Conservation (phyloP, 2,329 filamentous ascomycete species). For the Tolypocladium ophioglossoides region DNA sequence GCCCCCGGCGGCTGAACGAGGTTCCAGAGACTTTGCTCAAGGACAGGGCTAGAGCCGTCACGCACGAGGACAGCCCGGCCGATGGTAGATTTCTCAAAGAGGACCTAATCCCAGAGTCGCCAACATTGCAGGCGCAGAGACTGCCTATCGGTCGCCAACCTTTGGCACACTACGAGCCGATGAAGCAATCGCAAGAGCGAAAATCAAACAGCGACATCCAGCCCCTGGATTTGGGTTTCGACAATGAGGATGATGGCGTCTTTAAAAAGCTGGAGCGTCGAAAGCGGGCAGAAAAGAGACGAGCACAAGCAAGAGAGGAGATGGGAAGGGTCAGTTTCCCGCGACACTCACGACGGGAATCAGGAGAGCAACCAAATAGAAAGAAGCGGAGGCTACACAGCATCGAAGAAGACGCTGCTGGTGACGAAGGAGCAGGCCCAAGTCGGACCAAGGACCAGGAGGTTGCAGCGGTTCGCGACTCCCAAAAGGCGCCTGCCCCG, state of each 20-base stretch:
- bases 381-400: constrained; percentile 15
- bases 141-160: constrained; percentile 18
- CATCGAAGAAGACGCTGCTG: background rate
- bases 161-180: constrained; percentile 31
- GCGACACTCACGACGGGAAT: constrained; percentile 10
- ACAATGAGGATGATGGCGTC: constrained; percentile 25
- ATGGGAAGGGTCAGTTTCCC: constrained; percentile 30
- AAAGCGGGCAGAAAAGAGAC: constrained; percentile 25
- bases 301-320: constrained; percentile 27
- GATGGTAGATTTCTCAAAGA: constrained; percentile 13
- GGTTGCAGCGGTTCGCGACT: constrained; percentile 9
- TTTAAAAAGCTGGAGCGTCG: constrained; percentile 22
- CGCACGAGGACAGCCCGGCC: constrained; percentile 14
- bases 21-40: constrained; percentile 16
- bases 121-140: constrained; percentile 14
- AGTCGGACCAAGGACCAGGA: background rate
- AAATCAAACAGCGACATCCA: constrained; percentile 14
- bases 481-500: constrained; percentile 12
- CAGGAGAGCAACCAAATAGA: constrained; percentile 11
- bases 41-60: constrained; percentile 7
- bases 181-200: constrained; percentile 35
- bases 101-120: constrained; percentile 26
- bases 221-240: constrained; percentile 14
- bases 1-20: constrained; percentile 24
- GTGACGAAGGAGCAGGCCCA: background rate